phyloP scores from a whole-genome alignment of 257 asterid species.

The Capsicum rhomboideum region DNA sequence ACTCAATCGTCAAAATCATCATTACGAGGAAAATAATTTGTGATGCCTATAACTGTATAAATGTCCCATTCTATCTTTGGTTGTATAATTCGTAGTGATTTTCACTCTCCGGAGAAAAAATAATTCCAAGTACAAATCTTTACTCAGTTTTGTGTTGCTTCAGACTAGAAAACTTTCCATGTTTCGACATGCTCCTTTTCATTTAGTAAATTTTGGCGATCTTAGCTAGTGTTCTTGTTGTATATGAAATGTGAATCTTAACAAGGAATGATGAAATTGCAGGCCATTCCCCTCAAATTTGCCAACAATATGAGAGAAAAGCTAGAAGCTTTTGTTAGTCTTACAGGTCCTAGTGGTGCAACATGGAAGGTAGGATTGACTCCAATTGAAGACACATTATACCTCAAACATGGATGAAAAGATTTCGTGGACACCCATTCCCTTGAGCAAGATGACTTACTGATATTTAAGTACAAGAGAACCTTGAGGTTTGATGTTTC shows the following conservation, averaged over 20 bases:
- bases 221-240: not conserved
- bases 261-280: not conserved
- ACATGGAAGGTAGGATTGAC: slow-evolving; percentile 18
- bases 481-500: slow-evolving; percentile 17
- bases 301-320: slow-evolving; percentile 19
- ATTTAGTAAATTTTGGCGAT: not conserved
- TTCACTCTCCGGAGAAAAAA: not conserved
- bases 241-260: not conserved
- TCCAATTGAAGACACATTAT: not conserved
- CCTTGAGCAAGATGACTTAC: not conserved
- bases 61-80: too few relatives aligned
- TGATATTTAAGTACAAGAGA: slow-evolving; percentile 8
- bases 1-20: too few relatives aligned
- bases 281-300: slow-evolving; percentile 28
- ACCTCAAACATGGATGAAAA: slow-evolving; percentile 19
- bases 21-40: too few relatives aligned
- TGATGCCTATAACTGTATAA: too few relatives aligned
- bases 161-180: not conserved
- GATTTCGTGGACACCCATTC: slow-evolving; percentile 23
- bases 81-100: not conserved
- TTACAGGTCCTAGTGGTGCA: slow-evolving; percentile 30
- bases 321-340: slow-evolving; percentile 14
- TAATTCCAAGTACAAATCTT: not conserved
- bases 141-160: not conserved
- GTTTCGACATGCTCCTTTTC: not conserved